Conservation (phyloP, 306 rosid species). For the Castanea sativa region DNA sequence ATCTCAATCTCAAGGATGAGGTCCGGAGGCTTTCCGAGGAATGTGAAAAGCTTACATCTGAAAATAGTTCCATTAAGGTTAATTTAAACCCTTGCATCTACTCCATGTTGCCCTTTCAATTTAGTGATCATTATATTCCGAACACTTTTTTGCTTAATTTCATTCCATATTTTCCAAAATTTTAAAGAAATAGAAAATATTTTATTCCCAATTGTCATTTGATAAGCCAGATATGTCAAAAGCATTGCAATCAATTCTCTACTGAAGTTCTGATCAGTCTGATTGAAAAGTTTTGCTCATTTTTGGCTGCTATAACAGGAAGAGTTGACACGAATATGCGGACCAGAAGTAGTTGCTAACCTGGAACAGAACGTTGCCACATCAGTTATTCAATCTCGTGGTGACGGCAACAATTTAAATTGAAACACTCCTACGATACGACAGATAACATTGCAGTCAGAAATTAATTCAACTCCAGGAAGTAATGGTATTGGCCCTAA, state of each 20-base stretch:
- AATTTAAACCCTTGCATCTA: not conserved
- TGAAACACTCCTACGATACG: not conserved
- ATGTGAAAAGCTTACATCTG: conserved; percentile 77
- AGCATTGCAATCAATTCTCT: not conserved
- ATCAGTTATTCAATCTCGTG: conserved; percentile 16
- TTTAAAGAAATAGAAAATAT: not conserved
- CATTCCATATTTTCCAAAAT: not conserved
- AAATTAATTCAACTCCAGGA: conserved; percentile 28
- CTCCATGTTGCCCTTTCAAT: not conserved
- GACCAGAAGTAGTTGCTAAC: conserved; percentile 73
- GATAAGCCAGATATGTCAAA: not conserved
- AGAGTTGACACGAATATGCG: conserved; percentile 75
- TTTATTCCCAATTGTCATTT: not conserved
- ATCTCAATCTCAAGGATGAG: conserved; percentile 68
- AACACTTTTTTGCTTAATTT: not conserved
- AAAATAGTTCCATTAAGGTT: conserved; percentile 81
- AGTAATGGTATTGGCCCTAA: conserved; percentile 29
- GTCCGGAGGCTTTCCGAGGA: conserved; percentile 86
- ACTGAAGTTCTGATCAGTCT: not conserved
- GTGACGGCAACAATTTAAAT: conserved; percentile 35
- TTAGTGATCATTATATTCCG: not conserved
- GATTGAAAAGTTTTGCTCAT: not conserved
- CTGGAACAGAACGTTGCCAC: conserved; percentile 37
- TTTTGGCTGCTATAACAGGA: conserved; percentile 50
- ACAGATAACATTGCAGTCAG: conserved; percentile 36